These are phyloP conservation scores for Alternaria triticina DNA, from an alignment of 2,329 filamentous ascomycete genomes.

Conservation along the genomic window DNA sequence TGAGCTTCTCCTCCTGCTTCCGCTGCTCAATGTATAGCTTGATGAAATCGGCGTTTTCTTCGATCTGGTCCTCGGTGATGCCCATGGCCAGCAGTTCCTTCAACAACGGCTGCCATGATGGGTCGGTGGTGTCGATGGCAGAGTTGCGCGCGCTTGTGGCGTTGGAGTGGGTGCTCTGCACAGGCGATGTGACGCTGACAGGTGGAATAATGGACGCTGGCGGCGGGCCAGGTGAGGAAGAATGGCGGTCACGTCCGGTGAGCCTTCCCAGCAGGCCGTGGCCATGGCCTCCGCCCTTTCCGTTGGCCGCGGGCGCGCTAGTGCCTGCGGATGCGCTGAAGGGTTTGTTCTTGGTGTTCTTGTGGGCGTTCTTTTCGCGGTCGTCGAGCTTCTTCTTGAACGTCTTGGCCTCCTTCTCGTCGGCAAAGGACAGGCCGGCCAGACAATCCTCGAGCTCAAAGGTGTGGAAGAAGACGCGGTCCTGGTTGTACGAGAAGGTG, in stretches of 20 bases:
- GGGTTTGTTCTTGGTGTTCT: slow-evolving; percentile 79
- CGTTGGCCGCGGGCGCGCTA: slow-evolving; percentile 33
- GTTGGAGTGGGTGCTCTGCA: slow-evolving; percentile 41
- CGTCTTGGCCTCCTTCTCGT: slow-evolving; percentile 96
- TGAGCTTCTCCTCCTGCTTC: slow-evolving; percentile 58
- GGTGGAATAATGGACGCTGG: slow-evolving; percentile 59
- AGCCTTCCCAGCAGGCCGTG: slow-evolving; percentile 61
- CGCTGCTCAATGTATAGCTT: slow-evolving; percentile 70
- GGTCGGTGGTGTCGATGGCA: slow-evolving; percentile 66
- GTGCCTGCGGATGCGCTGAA: slow-evolving; percentile 60
- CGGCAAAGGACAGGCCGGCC: slow-evolving; percentile 87
- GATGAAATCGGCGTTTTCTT: slow-evolving; percentile 72
- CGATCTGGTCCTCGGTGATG: slow-evolving; percentile 72
- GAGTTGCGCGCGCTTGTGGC: slow-evolving; percentile 49
- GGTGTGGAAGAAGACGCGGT: slow-evolving; percentile 95
- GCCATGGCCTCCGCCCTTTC: slow-evolving; percentile 37
- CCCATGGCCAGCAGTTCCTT: slow-evolving; percentile 69
- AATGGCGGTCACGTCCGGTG: slow-evolving; percentile 55
- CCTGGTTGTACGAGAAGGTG: slow-evolving; percentile 92
- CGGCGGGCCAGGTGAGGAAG: slow-evolving; percentile 49
- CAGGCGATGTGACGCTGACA: slow-evolving; percentile 47
- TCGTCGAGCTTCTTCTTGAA: slow-evolving; percentile 99
- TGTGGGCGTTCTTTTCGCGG: slow-evolving; percentile 92
- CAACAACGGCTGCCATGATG: slow-evolving; percentile 66
- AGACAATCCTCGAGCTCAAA: slow-evolving; percentile 95